These are phyloP conservation scores for Termitomyces sp. DNA, from an alignment of 768 basidiomycete species.

Conservation along the genomic window DNA sequence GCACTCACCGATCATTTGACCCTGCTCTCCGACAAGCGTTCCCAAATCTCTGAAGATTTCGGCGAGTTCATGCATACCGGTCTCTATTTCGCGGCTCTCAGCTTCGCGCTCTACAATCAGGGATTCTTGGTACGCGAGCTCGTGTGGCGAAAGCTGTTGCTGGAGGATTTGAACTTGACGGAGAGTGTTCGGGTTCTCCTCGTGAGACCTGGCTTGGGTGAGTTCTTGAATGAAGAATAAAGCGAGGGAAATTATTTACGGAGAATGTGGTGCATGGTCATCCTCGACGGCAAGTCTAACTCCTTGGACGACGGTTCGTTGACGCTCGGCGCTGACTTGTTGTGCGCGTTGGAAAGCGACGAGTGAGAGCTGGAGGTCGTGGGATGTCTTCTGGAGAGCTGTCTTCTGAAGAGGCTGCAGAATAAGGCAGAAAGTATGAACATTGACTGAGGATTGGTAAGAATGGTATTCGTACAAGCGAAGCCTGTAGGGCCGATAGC, in stretches of 20 bases:
- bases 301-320: slow-evolving; percentile 82
- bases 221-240: background rate
- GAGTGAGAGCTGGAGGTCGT: slow-evolving; percentile 87
- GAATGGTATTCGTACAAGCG: slow-evolving; percentile 40
- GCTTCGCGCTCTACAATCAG: slow-evolving; percentile 90
- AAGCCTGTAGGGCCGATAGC: slow-evolving; percentile 61
- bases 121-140: slow-evolving; percentile 94
- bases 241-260: slow-evolving; percentile 16
- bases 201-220: slow-evolving; percentile 22
- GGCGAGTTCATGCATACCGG: slow-evolving; percentile 90
- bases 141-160: slow-evolving; percentile 77
- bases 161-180: slow-evolving; percentile 70
- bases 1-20: slow-evolving; percentile 85
- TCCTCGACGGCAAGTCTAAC: slow-evolving; percentile 85
- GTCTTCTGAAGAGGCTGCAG: slow-evolving; percentile 77
- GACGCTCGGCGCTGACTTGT: slow-evolving; percentile 83
- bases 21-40: slow-evolving; percentile 91
- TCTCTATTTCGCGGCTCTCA: slow-evolving; percentile 95
- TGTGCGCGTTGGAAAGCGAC: slow-evolving; percentile 91
- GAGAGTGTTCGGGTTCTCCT: slow-evolving; percentile 46
- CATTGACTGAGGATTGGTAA: background rate
- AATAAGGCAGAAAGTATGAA: background rate
- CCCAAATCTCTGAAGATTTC: slow-evolving; percentile 97
- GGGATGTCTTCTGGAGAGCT: slow-evolving; percentile 85
- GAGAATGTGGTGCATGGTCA: slow-evolving; percentile 33